phyloP scores from a whole-genome alignment of 2,329 filamentous ascomycete species.

The Metarhizium brunneum region DNA sequence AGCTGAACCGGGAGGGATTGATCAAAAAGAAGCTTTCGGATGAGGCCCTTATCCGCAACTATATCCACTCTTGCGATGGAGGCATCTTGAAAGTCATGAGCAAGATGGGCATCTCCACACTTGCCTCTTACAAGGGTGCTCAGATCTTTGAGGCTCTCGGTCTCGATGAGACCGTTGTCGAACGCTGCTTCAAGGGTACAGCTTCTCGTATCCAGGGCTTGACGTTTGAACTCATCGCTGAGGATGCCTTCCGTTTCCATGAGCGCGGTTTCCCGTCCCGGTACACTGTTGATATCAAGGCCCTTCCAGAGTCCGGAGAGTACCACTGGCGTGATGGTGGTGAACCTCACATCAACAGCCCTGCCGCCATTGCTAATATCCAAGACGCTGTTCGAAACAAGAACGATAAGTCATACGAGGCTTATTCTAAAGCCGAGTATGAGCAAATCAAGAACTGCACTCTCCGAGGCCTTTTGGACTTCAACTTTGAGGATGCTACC shows the following conservation, averaged over 20 bases:
- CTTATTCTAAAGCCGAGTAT: slow-evolving; percentile 86
- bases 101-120: slow-evolving; percentile 97
- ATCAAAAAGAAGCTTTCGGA: slow-evolving; percentile 83
- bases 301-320: slow-evolving; percentile 85
- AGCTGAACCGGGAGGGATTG: slow-evolving; percentile 87
- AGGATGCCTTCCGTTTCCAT: slow-evolving; percentile 91
- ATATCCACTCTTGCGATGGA: slow-evolving; percentile 92
- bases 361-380: slow-evolving; percentile 89
- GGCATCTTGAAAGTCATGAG: slow-evolving; percentile 98
- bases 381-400: slow-evolving; percentile 94
- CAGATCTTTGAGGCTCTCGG: slow-evolving; percentile 97
- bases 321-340: slow-evolving; percentile 98
- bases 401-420: slow-evolving; percentile 98
- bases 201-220: slow-evolving; percentile 90
- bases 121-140: slow-evolving; percentile 94
- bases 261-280: slow-evolving; percentile 85
- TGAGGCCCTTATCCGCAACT: slow-evolving; percentile 82
- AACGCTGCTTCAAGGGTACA: slow-evolving; percentile 90
- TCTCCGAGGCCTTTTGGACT: slow-evolving; percentile 86
- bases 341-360: slow-evolving; percentile 91
- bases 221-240: slow-evolving; percentile 86
- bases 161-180: slow-evolving; percentile 83
- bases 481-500: slow-evolving; percentile 80
- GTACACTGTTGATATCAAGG: slow-evolving; percentile 65
- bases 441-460: slow-evolving; percentile 97